Evolutionary conservation across 371 early-diverging fungal genomes (phyloP), one percentile per base, ranked within the genome.

Genomic region (Mucor racemosus): DNA sequence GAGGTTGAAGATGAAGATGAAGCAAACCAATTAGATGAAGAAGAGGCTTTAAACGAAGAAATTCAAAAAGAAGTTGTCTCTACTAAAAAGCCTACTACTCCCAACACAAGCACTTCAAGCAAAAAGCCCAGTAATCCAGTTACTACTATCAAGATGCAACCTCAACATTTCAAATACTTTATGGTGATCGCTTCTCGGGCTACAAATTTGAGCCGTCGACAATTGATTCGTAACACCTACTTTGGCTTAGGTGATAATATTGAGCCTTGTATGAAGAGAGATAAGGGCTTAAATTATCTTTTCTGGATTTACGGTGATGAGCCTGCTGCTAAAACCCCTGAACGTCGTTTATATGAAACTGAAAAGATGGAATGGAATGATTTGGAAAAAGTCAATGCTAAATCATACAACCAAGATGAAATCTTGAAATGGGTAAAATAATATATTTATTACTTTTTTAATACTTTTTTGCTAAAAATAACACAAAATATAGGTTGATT

Each of bases 341-440:
- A 68, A 42, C 60, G 73, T n/a, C 82, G 86, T 19, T 66, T 74
- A 19, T 81, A 80, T 39, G 79, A 84, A 62, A 79, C 77, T n/a
- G 86, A 86, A 70, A 78, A 80, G 40, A 86, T 84, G 78, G 86
- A 86, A 67, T 84, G 75, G 71, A 74, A 79, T 26, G 86, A 86
- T 65, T 66, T 77, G 53, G 69, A 72, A 21, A 71, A 76, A 48
- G 60, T 74, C 8, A 31, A 62, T 17, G 21, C 57, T 13, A 61
- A 69, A 17, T 33, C 64, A 15, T 67, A 79, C 71, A 63, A 77
- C 50, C 67, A 86, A 73, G 62, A 58, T 44, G 62, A 75, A 61
- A 21, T 82, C 38, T 46, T 71, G 53, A 35, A 64, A 74, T 74
- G 81, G 79, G 76, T 80, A 84, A 76, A 55, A 38, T 62, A 19